Evolutionary conservation across 768 basidiomycete species (phyloP), one percentile per base, ranked within the genome.

Genomic region (Crassisporium funariophilum): DNA sequence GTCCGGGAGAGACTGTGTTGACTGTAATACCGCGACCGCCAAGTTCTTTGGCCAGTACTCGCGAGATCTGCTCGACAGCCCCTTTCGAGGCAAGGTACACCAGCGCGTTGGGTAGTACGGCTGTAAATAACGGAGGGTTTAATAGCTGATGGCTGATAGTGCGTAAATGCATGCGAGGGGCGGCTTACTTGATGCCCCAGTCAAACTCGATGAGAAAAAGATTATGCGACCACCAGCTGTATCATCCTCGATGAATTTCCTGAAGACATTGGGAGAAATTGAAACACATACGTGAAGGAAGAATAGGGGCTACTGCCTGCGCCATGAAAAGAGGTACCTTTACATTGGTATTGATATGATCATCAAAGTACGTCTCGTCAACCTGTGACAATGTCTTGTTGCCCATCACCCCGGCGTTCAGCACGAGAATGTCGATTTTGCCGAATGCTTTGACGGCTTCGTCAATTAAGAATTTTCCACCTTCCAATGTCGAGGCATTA

Each of bases 351-450:
- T 69, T 60, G 54, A 75, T 65, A 39, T 72, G 68, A 15, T 51
- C 47, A 35, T 78, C 73, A 54, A 63, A 77, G 40, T 62, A 62
- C 24, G 56, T 62, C 56, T 77, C 74, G 11, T 72, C 70, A 13
- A 72, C 57, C 15, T 74, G 67, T 16, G 61, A 67, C 17, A 78
- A 58, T 24, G 58, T 55, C 44, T 65, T 68, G 47, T 57, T 60
- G 10, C 68, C 66, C 76, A 78, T 76, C 33, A 76, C 60, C 2
- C 69, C 75, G 5, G 77, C 76, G 55, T 77, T 78, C 20, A 74
- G 65, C 19, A 78, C 69, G 19, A 79, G 56, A 42, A 79, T 74
- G 53, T 79, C 75, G 39, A 78, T 58, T 38, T 60, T 63, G 15
- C 74, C 71, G 44, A 73, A 70, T 2, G 54, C 57, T 36, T 67